Evolutionary conservation across 1,284 basidiomycete genomes (phyloP).

Genomic region (Schizophyllum commune): DNA sequence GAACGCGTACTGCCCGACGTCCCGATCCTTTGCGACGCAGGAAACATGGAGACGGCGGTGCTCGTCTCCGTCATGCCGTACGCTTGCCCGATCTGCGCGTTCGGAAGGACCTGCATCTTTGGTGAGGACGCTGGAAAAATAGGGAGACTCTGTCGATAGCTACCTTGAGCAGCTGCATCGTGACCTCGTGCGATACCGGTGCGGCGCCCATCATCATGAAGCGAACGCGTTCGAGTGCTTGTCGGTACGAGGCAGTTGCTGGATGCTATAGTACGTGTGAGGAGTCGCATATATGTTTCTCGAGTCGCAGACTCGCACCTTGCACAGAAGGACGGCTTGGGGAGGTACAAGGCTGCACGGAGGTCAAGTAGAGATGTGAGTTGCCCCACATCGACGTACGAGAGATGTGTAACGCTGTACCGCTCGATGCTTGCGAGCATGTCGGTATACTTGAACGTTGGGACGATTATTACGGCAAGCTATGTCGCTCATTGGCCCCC

Average conservation of each 20-base stretch:
- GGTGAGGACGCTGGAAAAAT: constrained; percentile 46
- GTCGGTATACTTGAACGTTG: constrained; percentile 61
- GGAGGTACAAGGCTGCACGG: constrained; percentile 43
- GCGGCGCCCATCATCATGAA: constrained; percentile 39
- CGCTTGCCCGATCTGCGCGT: constrained; percentile 55
- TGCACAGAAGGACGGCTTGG: constrained; percentile 62
- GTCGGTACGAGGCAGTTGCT: constrained; percentile 46
- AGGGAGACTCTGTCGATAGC: constrained; percentile 54
- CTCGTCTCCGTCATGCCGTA: constrained; percentile 55
- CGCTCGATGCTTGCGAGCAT: constrained; percentile 65
- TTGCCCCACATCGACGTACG: constrained; percentile 30
- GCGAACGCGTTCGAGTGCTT: constrained; percentile 51
- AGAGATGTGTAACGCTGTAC: constrained; percentile 58
- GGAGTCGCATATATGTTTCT: too few relatives aligned
- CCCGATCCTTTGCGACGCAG: constrained; percentile 39
- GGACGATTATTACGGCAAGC: constrained; percentile 56
- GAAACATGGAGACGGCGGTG: constrained; percentile 37
- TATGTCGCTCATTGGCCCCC: constrained; percentile 27
- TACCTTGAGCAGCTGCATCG: constrained; percentile 36
- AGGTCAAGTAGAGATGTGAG: constrained; percentile 1
- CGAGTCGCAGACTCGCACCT: constrained; percentile 30
- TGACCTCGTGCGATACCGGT: constrained; percentile 2
- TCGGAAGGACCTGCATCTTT: constrained; percentile 47
- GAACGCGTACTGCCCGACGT: constrained; percentile 35
- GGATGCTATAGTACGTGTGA: constrained; percentile 41